Conservation (phyloP, 192 early-diverging fungal species). For the Jimgerdemannia flammicorona region DNA sequence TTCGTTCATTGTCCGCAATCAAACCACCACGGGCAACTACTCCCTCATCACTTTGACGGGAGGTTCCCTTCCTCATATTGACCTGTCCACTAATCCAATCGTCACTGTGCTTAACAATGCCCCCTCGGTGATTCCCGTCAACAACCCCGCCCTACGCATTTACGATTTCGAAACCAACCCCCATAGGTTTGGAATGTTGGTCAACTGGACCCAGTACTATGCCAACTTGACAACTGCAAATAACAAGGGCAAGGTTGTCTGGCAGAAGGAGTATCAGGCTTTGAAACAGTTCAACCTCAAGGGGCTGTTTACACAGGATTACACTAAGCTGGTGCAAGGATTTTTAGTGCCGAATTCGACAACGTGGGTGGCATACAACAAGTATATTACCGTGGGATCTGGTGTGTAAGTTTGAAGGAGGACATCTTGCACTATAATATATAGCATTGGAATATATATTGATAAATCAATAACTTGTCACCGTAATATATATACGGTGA, state of each 20-base stretch:
- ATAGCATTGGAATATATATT: too few species aligned
- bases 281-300: constrained; percentile 16
- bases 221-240: constrained; percentile 22
- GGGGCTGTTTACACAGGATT: constrained; percentile 7
- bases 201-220: constrained; percentile 27
- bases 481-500: too few species aligned
- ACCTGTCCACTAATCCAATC: not conserved
- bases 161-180: constrained; percentile 26
- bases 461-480: too few species aligned
- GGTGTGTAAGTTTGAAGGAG: too few species aligned
- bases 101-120: constrained; percentile 26
- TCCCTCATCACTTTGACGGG: not conserved
- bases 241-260: not conserved
- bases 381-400: too few species aligned
- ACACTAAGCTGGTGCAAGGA: not conserved
- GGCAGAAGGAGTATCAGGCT: constrained; percentile 22
- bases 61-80: not conserved
- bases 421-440: too few species aligned
- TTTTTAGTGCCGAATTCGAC: not conserved
- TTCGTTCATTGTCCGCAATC: constrained; percentile 4
- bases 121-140: constrained; percentile 33
- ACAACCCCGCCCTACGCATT: constrained; percentile 35
- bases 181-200: constrained; percentile 14
- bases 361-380: too few species aligned
- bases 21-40: not conserved